Percentiles rank a stretch among this genome's conserved stretches.
Evolutionary conservation across 2,329 filamentous ascomycete genomes (phyloP).

Genomic region (Phialocephala sp.): DNA sequence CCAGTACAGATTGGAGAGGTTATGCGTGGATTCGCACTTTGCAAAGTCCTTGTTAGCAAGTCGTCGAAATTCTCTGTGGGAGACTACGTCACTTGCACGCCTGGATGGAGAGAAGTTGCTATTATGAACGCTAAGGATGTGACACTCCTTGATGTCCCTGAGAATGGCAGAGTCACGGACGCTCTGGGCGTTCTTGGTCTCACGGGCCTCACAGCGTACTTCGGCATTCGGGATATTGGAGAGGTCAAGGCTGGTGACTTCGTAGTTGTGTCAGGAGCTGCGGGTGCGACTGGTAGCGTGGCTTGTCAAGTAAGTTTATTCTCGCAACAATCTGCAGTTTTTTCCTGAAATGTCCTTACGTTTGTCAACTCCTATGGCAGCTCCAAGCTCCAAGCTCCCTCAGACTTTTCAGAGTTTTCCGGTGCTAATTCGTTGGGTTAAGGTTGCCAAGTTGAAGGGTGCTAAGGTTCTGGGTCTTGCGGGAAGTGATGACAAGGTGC

Average conservation of each 20-base stretch:
- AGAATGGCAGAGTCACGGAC: slow-evolving; percentile 57
- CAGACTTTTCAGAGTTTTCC: too few relatives aligned
- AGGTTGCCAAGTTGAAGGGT: slow-evolving; percentile 72
- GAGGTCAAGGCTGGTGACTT: slow-evolving; percentile 72
- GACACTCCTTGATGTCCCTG: slow-evolving; percentile 48
- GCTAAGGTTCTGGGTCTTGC: slow-evolving; percentile 66
- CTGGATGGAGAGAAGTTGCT: slow-evolving; percentile 72
- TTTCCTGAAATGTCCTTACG: too few relatives aligned
- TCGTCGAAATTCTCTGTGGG: slow-evolving; percentile 60
- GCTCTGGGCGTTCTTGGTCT: slow-evolving; percentile 66
- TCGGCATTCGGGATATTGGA: slow-evolving; percentile 73
- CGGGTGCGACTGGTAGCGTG: slow-evolving; percentile 78
- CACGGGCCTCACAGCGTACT: slow-evolving; percentile 78
- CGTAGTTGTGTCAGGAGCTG: slow-evolving; percentile 79
- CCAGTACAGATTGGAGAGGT: slow-evolving; percentile 70
- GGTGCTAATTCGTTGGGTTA: too few relatives aligned
- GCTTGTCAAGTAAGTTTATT: slow-evolving; percentile 64
- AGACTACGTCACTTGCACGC: slow-evolving; percentile 58
- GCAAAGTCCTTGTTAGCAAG: slow-evolving; percentile 66
- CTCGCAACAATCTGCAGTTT: too few relatives aligned
- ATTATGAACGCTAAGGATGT: slow-evolving; percentile 60
- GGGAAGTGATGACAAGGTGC: slow-evolving; percentile 70
- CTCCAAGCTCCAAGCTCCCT: too few relatives aligned
- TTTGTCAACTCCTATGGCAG: too few relatives aligned
- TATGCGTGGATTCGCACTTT: slow-evolving; percentile 69